These are phyloP conservation scores for Arthrobotrys sphaeroides DNA, from an alignment of 2,329 filamentous ascomycete species.

Conservation along the genomic window DNA sequence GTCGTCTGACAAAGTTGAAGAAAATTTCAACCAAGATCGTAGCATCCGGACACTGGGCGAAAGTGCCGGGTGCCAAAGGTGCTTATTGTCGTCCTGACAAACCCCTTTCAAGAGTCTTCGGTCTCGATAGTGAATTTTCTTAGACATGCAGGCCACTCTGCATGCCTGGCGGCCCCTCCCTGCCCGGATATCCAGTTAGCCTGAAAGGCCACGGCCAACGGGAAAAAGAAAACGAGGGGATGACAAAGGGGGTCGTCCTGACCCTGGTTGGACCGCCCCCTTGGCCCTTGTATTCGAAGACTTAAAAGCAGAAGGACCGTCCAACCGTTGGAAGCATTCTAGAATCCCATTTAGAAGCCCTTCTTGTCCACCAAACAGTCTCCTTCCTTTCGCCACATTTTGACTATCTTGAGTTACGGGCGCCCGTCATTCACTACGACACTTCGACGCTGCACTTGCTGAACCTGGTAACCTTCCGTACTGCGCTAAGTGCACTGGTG, in stretches of 20 bases:
- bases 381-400: slow-evolving; percentile 53
- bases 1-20: neutral
- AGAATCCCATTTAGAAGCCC: slow-evolving; percentile 53
- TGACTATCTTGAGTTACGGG: slow-evolving; percentile 39
- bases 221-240: slow-evolving; percentile 36
- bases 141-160: slow-evolving; percentile 37
- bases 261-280: slow-evolving; percentile 22
- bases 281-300: slow-evolving; percentile 29
- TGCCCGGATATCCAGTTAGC: slow-evolving; percentile 48
- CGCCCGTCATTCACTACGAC: slow-evolving; percentile 30
- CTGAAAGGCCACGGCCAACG: slow-evolving; percentile 44
- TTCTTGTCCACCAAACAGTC: slow-evolving; percentile 22
- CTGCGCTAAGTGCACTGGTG: slow-evolving; percentile 4
- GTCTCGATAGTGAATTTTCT: slow-evolving; percentile 24
- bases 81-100: neutral
- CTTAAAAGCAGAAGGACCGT: slow-evolving; percentile 54
- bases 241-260: slow-evolving; percentile 39
- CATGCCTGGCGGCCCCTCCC: slow-evolving; percentile 35
- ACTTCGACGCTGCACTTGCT: slow-evolving; percentile 28
- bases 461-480: slow-evolving; percentile 21
- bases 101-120: slow-evolving; percentile 2
- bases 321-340: slow-evolving; percentile 52
- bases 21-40: slow-evolving; percentile 14
- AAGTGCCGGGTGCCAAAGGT: slow-evolving; percentile 4
- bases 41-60: neutral